Percentiles rank a stretch among this genome's conserved stretches.
Evolutionary conservation across 371 early-diverging fungal genomes (phyloP).

Genomic region (Saksenaea oblongispora): DNA sequence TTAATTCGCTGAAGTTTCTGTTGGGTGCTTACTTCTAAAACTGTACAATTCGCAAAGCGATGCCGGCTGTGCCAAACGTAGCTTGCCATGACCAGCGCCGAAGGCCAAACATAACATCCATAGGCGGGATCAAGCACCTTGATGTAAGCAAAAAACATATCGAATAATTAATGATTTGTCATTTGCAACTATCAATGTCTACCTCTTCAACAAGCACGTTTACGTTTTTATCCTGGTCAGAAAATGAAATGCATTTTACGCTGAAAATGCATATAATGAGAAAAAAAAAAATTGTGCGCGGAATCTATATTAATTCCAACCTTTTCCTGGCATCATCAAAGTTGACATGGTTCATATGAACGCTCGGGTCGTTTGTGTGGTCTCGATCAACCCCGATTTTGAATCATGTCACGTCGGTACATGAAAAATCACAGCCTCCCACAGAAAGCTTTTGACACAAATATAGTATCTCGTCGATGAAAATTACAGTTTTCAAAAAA

Average conservation of each 20-base stretch:
- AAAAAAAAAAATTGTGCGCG: neutral
- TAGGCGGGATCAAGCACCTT: conserved; percentile 55
- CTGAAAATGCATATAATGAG: neutral
- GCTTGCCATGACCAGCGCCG: conserved; percentile 52
- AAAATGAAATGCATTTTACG: conserved; percentile 13
- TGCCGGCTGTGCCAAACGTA: conserved; percentile 41
- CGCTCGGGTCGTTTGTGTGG: no score
- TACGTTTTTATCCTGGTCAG: neutral
- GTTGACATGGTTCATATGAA: neutral
- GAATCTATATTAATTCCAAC: neutral
- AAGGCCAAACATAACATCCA: conserved; percentile 63
- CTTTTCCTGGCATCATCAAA: neutral
- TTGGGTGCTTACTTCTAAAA: conserved; percentile 32
- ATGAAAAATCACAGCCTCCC: no score
- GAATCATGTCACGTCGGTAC: no score
- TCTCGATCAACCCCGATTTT: no score
- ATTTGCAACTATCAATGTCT: neutral
- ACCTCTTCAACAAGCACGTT: conserved; percentile 14
- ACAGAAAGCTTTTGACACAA: no score
- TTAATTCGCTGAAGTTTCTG: neutral
- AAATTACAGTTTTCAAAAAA: no score
- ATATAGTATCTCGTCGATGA: no score
- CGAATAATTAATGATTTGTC: neutral
- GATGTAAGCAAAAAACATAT: neutral
- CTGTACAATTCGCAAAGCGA: conserved; percentile 19